phyloP scores from a whole-genome alignment of 2,329 filamentous ascomycete species.

The Arthrinium puccinioides region DNA sequence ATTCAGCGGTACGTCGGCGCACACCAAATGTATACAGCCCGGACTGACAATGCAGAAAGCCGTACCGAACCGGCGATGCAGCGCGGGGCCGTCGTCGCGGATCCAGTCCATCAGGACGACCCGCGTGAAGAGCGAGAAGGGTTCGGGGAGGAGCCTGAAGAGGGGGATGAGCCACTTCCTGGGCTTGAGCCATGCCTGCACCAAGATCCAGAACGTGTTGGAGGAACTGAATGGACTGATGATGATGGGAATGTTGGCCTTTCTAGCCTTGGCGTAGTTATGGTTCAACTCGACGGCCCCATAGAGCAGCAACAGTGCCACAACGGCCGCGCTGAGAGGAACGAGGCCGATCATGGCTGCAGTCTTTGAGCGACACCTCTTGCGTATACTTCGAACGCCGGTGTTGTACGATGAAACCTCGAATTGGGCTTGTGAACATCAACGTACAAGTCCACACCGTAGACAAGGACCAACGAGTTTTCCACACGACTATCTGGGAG shows the following conservation, averaged over 20 bases:
- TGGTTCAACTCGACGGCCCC: background rate
- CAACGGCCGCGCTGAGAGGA: background rate
- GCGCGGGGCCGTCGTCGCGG: background rate
- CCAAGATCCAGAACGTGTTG: slow-evolving; percentile 2
- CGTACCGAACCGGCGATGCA: background rate
- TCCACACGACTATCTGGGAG: no score
- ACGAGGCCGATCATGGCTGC: background rate
- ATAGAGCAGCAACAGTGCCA: background rate
- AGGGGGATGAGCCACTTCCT: slow-evolving; percentile 1
- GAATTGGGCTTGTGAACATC: no score
- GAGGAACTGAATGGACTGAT: slow-evolving; percentile 2
- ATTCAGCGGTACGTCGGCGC: background rate
- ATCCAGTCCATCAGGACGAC: slow-evolving; percentile 1
- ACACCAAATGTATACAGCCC: background rate
- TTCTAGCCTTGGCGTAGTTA: slow-evolving; percentile 1
- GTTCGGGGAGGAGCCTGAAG: background rate
- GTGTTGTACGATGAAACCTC: no score
- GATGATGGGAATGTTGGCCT: background rate
- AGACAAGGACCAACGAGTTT: no score
- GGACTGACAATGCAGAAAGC: slow-evolving; percentile 3
- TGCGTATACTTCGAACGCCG: no score
- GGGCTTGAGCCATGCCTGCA: background rate
- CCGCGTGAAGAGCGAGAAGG: background rate
- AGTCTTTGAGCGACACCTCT: no score
- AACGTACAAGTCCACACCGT: no score